A percentile compares a stretch with the other conserved stretches of the same genome.
Conservation (phyloP, 345 rosid species). For the Linum lewisii region DNA sequence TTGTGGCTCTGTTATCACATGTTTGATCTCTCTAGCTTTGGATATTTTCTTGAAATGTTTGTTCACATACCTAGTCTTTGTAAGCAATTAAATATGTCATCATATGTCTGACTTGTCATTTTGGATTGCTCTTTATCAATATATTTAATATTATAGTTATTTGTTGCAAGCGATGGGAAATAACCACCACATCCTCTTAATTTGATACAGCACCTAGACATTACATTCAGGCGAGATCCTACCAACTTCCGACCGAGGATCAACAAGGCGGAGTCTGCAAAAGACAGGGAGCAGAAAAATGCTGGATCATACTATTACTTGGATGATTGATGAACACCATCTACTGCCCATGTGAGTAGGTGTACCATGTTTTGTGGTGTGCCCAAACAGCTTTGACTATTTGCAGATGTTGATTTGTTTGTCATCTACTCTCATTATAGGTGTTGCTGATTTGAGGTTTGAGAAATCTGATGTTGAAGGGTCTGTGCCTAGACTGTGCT, state of each 20-base stretch:
- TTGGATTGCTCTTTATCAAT: not conserved
- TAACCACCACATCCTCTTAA: not conserved
- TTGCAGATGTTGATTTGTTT: too few relatives aligned
- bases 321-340: slow-evolving; percentile 40
- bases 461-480: too few relatives aligned
- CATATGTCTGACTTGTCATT: not conserved
- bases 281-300: slow-evolving; percentile 91
- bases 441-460: too few relatives aligned
- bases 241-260: slow-evolving; percentile 91
- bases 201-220: slow-evolving; percentile 67
- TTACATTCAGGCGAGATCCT: slow-evolving; percentile 92
- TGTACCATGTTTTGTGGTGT: too few relatives aligned
- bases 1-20: not conserved
- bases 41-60: too few relatives aligned
- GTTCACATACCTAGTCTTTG: not conserved
- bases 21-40: not conserved
- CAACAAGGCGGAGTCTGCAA: slow-evolving; percentile 87
- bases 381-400: too few relatives aligned
- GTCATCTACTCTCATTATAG: too few relatives aligned
- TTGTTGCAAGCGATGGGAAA: too few relatives aligned
- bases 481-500: too few relatives aligned
- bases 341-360: not conserved
- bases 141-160: not conserved
- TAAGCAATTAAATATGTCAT: not conserved
- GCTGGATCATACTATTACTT: slow-evolving; percentile 93